phyloP scores from a whole-genome alignment of 768 basidiomycete species.

The Xanthoconium purpureum region DNA sequence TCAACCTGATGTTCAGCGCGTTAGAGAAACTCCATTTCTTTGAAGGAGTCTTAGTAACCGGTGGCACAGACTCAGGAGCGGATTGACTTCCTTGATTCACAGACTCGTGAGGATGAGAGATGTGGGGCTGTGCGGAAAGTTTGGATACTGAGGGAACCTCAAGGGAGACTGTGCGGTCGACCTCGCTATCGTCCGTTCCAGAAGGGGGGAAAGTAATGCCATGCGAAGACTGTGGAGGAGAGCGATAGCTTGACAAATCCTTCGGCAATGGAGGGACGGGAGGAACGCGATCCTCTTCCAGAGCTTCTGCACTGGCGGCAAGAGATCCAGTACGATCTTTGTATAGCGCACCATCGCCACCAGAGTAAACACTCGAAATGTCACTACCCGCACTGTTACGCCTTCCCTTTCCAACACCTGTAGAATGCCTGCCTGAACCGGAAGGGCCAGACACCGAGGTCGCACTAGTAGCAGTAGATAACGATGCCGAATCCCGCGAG shows the following conservation, averaged over 20 bases:
- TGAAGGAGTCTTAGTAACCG: slow-evolving; percentile 72
- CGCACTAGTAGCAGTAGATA: slow-evolving; percentile 73
- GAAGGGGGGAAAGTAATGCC: slow-evolving; percentile 49
- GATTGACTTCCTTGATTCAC: slow-evolving; percentile 36
- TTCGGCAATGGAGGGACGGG: slow-evolving; percentile 93
- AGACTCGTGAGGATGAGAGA: slow-evolving; percentile 39
- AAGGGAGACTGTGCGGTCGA: slow-evolving; percentile 47
- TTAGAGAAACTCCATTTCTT: slow-evolving; percentile 97
- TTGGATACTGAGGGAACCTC: slow-evolving; percentile 45
- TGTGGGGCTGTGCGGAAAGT: slow-evolving; percentile 25
- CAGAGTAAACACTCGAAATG: slow-evolving; percentile 69
- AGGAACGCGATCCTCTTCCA: slow-evolving; percentile 71
- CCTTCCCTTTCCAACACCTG: slow-evolving; percentile 52
- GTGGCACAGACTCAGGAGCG: slow-evolving; percentile 43
- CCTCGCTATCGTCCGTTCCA: slow-evolving; percentile 43
- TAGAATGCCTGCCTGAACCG: slow-evolving; percentile 69
- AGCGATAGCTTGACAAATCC: slow-evolving; percentile 75
- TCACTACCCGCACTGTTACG: slow-evolving; percentile 89
- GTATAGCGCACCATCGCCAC: slow-evolving; percentile 52
- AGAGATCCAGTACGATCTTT: slow-evolving; percentile 69
- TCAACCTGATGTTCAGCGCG: slow-evolving; percentile 72
- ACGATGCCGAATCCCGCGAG: slow-evolving; percentile 83
- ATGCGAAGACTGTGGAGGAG: slow-evolving; percentile 61
- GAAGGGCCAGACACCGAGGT: slow-evolving; percentile 66
- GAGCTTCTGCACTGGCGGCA: slow-evolving; percentile 54